A percentile compares a stretch with the other conserved stretches of the same genome.
Conservation (phyloP, 83 land plant genomes). For the Diphasiastrum complanatum region DNA sequence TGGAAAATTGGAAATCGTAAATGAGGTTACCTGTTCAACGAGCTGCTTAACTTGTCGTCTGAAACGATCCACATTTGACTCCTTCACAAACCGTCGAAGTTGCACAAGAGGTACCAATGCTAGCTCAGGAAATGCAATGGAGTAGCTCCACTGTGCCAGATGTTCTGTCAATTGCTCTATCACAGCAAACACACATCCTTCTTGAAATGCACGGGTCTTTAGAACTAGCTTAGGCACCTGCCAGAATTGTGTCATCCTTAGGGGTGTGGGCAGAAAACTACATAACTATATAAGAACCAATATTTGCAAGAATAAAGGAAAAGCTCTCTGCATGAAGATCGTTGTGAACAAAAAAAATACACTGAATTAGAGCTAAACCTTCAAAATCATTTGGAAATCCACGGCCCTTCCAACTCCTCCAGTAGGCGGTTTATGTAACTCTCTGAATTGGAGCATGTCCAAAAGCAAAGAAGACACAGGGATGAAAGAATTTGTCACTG, state of each 20-base stretch:
- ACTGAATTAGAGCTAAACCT: too few species aligned
- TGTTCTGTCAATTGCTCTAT: slow-evolving; percentile 64
- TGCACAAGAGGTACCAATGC: slow-evolving; percentile 60
- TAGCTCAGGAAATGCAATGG: slow-evolving; percentile 82
- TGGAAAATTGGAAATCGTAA: too few species aligned
- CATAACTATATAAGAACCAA: slow-evolving; percentile 1
- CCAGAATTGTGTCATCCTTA: background rate
- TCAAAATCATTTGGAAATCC: slow-evolving; percentile 43
- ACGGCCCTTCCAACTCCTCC: slow-evolving; percentile 43
- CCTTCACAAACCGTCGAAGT: slow-evolving; percentile 53
- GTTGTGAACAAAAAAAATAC: slow-evolving; percentile 2
- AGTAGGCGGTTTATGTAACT: slow-evolving; percentile 32
- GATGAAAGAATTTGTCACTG: slow-evolving; percentile 60
- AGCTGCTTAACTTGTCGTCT: slow-evolving; percentile 63
- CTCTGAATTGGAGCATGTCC: slow-evolving; percentile 66
- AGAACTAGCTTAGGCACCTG: slow-evolving; percentile 66
- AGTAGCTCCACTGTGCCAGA: slow-evolving; percentile 79
- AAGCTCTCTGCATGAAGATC: background rate
- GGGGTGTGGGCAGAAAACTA: background rate
- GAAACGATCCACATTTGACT: slow-evolving; percentile 44
- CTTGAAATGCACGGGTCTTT: slow-evolving; percentile 61
- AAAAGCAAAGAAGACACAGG: slow-evolving; percentile 66
- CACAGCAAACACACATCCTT: slow-evolving; percentile 61
- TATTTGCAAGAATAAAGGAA: background rate
- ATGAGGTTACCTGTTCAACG: slow-evolving; percentile 86